phyloP scores from a whole-genome alignment of 129 eudicot species.

The Flaveria trinervia region DNA sequence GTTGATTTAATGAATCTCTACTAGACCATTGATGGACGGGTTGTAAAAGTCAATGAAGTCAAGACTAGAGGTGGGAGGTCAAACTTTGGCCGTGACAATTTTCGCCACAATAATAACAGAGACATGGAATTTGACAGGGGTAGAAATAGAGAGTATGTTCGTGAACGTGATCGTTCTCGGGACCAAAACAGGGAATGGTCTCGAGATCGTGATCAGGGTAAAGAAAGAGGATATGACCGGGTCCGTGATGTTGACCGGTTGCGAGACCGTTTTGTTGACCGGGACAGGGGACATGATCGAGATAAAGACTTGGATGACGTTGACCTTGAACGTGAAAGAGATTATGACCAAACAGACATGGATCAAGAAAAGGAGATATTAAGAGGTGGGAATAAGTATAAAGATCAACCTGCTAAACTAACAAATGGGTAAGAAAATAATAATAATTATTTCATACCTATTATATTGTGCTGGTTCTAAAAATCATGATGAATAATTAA shows the following conservation, averaged over 20 bases:
- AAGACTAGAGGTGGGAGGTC: conserved; percentile 61
- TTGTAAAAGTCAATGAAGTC: conserved; percentile 82
- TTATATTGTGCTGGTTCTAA: not conserved
- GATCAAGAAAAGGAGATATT: conserved; percentile 49
- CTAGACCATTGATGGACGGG: conserved; percentile 79
- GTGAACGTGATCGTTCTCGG: conserved; percentile 45
- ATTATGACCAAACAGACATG: conserved; percentile 40
- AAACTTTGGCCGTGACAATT: conserved; percentile 61
- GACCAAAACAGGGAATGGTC: conserved; percentile 65
- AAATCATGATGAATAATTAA: conserved; percentile 1
- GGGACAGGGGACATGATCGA: conserved; percentile 50
- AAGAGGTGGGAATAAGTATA: conserved; percentile 51
- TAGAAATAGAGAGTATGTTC: conserved; percentile 52
- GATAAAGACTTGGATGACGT: conserved; percentile 39
- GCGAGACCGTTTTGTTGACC: conserved; percentile 47
- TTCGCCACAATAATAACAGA: conserved; percentile 56
- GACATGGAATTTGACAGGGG: conserved; percentile 46
- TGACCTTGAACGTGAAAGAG: conserved; percentile 46
- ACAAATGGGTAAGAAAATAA: conserved; percentile 48
- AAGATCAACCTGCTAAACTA: conserved; percentile 41
- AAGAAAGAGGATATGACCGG: conserved; percentile 57
- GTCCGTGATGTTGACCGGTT: conserved; percentile 52
- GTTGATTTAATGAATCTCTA: conserved; percentile 25
- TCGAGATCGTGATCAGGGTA: conserved; percentile 60
- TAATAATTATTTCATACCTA: not conserved